Evolutionary conservation across 805 yeast species (phyloP).

Genomic region (Wickerhamomyces sydowiorum): DNA sequence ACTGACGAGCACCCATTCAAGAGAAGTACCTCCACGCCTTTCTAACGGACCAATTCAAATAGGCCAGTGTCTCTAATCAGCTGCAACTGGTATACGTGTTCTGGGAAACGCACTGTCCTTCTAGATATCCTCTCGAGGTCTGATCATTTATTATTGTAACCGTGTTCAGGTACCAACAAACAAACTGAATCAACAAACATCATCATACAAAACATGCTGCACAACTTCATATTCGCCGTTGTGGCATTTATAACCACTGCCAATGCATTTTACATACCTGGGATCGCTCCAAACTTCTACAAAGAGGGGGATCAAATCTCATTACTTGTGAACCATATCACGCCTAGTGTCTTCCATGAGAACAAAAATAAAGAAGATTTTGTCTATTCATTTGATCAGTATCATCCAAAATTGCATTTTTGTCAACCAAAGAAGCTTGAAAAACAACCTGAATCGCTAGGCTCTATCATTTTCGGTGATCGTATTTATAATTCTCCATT

Average conservation of each 20-base stretch:
- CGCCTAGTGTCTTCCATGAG: conserved; percentile 58
- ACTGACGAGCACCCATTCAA: no score
- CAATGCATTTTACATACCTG: conserved; percentile 82
- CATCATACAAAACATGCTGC: conserved; percentile 2
- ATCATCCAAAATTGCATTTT: conserved; percentile 76
- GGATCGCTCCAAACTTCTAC: conserved; percentile 93
- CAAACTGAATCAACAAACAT: no score
- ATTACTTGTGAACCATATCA: conserved; percentile 81
- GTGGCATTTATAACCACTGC: conserved; percentile 5
- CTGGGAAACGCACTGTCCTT: no score
- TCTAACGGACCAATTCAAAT: no score
- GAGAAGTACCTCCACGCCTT: no score
- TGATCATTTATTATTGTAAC: no score
- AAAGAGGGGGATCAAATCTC: conserved; percentile 66
- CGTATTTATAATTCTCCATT: conserved; percentile 92
- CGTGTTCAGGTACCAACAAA: no score
- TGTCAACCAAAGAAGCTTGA: conserved; percentile 54
- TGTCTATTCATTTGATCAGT: conserved; percentile 75
- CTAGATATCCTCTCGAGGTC: no score
- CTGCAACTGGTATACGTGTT: no score
- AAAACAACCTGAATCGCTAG: conserved; percentile 84
- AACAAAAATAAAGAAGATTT: conserved; percentile 41
- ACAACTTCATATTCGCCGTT: conserved; percentile 1
- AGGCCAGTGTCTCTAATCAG: no score
- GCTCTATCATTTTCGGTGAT: conserved; percentile 93